Base-by-base conservation (phyloP, 2,329 filamentous ascomycete genomes). In the Cercospora sp. region DNA sequence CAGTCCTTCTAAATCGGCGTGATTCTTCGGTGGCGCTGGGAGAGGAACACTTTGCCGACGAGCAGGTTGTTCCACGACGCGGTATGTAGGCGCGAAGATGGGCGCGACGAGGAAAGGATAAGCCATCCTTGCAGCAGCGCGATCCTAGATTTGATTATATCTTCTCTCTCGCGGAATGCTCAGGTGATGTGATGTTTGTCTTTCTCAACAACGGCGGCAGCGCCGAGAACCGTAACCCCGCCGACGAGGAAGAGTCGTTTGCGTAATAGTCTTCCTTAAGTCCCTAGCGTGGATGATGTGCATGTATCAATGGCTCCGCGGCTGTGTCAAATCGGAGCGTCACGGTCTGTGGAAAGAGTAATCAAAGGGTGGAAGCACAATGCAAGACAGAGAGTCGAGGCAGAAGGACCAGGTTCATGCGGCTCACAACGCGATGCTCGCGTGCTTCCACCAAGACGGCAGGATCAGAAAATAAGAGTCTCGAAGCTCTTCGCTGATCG, bases 71-170 rank as follows among this genome's bases (percentile, higher is more conserved):
- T 33, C 28, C 9, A 31, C 16, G 3, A 33, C 36, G n/a, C 51
- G 62, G 6, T 57, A 33, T 9, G 30, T 53, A 31, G 48, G 30
- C 51, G 62, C 51, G 13, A 42, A 31, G 26, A 64, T 33, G 6
- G 62, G 62, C n/a, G 62, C 62, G 48, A 58, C 62, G n/a, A 64
- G 51, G 48, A 64, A 64, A 42, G 62, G 62, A 28, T 64, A 51
- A 9, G 62, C 51, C 62, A 64, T 64, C 16, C 12, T 42, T 28
- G 26, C 53, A 16, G 53, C 53, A 10, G 53, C 13, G 53, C 23
- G 13, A 33, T 31, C 23, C 30, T 16, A 12, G 26, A 20, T 58
- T 5, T 4, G 53, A 30, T 31, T 23, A 51, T 51, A 51, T 51
- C 18, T 51, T 51, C 18, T 51, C 5, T 51, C 45, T 51, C 45